Evolutionary conservation across 225 moss, liverwort and hornwort species (phyloP).

Genomic region (Anthoceros angustus): DNA sequence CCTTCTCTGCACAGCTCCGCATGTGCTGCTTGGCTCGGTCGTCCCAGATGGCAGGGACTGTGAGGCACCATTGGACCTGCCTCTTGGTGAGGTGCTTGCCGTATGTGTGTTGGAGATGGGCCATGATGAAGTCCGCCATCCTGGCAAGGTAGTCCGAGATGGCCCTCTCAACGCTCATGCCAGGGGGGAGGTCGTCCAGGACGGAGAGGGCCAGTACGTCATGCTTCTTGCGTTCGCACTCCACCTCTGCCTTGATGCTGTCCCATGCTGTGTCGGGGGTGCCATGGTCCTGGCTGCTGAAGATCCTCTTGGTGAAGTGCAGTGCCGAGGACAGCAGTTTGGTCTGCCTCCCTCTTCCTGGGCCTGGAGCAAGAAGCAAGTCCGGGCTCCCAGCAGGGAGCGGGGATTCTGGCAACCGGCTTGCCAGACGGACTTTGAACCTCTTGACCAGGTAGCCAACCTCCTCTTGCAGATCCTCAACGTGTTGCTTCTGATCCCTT

Average conservation of each 20-base stretch:
- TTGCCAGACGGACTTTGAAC: slow-evolving; percentile 1
- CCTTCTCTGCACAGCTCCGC: background rate
- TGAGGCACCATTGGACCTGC: slow-evolving; percentile 7
- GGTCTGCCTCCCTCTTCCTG: background rate
- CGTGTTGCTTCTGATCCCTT: background rate
- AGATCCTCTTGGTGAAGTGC: background rate
- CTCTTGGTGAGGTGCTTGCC: background rate
- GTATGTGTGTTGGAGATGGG: slow-evolving; percentile 5
- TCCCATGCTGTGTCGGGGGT: background rate
- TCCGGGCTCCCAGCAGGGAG: background rate
- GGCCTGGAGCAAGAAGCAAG: background rate
- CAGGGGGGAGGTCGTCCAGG: background rate
- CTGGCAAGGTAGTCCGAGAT: slow-evolving; percentile 3
- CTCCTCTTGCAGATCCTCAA: background rate
- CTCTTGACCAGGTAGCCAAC: background rate
- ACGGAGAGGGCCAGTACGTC: background rate
- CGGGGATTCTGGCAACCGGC: background rate
- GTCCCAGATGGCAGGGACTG: slow-evolving; percentile 9
- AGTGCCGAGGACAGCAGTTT: background rate
- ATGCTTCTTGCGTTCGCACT: background rate
- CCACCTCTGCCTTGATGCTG: background rate
- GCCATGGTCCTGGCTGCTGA: background rate
- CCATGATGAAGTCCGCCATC: background rate
- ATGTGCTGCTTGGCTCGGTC: slow-evolving; percentile 9
- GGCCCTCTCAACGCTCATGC: background rate